Evolutionary conservation across 441 rosid species (phyloP).

Genomic region (Kokia cookei): DNA sequence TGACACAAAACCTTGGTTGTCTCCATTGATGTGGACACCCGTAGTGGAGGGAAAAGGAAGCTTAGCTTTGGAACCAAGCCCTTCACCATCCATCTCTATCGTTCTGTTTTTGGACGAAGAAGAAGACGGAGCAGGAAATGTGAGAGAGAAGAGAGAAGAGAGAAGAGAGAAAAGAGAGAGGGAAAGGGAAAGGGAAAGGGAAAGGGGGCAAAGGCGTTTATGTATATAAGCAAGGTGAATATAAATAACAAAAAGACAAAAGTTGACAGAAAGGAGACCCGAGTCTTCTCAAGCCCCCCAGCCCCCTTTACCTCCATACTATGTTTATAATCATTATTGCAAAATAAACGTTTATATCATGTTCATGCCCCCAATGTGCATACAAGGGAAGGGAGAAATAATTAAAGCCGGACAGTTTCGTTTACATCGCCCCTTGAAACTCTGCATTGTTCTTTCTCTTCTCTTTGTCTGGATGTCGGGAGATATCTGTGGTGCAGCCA

Average conservation of each 20-base stretch:
- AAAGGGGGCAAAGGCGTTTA: neutral
- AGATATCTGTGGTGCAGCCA: neutral
- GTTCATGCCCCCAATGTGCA: neutral
- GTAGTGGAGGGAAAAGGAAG: neutral
- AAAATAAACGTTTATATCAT: neutral
- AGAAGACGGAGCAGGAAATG: neutral
- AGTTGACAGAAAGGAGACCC: neutral
- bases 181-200: neutral
- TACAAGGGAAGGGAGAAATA: neutral
- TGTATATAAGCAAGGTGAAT: neutral
- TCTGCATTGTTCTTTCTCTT: neutral
- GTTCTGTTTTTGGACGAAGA: too few relatives aligned
- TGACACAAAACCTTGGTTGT: too few relatives aligned
- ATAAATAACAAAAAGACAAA: neutral
- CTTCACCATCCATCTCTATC: conserved; percentile 15
- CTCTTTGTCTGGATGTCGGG: neutral
- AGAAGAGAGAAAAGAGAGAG: neutral
- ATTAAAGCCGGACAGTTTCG: neutral
- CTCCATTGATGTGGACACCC: conserved; percentile 1
- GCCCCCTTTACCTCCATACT: neutral
- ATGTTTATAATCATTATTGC: neutral
- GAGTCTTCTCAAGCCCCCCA: neutral
- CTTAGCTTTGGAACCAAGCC: neutral
- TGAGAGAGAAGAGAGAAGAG: neutral
- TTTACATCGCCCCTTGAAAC: neutral